Percentiles rank a stretch among this genome's conserved stretches.
These are phyloP conservation scores for Thinopyrum elongatum DNA, from an alignment of 176 grass and related monocot species.

Conservation along the genomic window DNA sequence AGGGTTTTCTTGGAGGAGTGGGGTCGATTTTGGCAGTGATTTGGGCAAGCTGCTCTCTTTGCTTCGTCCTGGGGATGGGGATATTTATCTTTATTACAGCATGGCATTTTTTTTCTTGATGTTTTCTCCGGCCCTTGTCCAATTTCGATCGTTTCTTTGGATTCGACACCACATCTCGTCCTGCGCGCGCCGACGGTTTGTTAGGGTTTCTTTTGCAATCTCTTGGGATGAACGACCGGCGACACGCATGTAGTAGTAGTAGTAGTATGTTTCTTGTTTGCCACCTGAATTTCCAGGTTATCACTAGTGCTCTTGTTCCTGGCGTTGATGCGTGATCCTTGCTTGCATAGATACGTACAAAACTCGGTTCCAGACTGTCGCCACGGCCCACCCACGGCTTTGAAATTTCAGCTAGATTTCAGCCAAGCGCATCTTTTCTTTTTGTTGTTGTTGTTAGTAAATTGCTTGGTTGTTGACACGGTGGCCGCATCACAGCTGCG, in stretches of 20 bases:
- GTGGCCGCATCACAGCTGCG: not conserved
- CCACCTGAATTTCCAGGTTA: not conserved
- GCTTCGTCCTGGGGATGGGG: not conserved
- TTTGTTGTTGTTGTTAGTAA: not conserved
- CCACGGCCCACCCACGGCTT: slow-evolving; percentile 2
- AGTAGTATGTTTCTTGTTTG: not conserved
- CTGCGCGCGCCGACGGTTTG: not conserved
- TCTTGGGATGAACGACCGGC: not conserved
- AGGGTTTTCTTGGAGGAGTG: not conserved
- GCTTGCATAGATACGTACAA: not conserved
- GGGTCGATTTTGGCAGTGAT: not conserved
- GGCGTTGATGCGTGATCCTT: not conserved
- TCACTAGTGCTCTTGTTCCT: not conserved
- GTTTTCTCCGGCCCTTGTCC: not conserved
- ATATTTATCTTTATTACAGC: not conserved
- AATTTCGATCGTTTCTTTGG: not conserved
- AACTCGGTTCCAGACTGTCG: not conserved
- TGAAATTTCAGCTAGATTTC: not conserved
- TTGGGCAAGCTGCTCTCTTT: not conserved
- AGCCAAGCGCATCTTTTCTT: not conserved
- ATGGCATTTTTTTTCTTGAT: not conserved
- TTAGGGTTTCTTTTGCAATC: not conserved
- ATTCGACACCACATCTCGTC: slow-evolving; percentile 1
- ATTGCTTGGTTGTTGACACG: not conserved
- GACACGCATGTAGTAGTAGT: not conserved